Base-by-base conservation (phyloP, 1,139 yeast species). In the Blastobotrys aristatus region DNA sequence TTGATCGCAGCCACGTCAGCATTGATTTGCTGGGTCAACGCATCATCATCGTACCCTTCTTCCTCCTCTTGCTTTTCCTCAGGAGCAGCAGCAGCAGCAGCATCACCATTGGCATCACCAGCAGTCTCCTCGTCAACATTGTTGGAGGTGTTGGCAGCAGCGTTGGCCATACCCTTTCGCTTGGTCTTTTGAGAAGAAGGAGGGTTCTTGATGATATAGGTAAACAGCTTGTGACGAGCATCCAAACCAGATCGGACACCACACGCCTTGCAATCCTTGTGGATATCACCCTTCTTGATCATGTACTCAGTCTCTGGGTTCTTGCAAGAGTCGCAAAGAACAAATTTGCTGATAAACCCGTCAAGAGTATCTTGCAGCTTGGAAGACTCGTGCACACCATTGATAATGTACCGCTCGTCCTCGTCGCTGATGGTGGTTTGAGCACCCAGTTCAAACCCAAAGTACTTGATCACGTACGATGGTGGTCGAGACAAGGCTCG, bases 211-310 rank as follows among this genome's bases (percentile, higher is more conserved):
- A 86, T 72, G 58, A 92, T 90, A 67, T 79, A 94, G 7, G 95
- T 75, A 31, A 90, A 79, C 58, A 92, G 76, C 71, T 87, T 90
- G 68, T 86, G 94, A 67, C 94, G 80, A 56, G 89, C 83, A 63
- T 90, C 97, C 60, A 90, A 79, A 48, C 74, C 75, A 27, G 96
- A 80, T 65, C 90, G 79, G 67, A 83, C 82, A 70, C 99, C 99
- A 76, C 99, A 92, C 27, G 99, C 99, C 70, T 92, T 92, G 76
- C 99, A 92, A 68, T 92, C 97, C 70, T 92, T 82, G 61, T 83
- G 83, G 65, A 94, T 73, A 56, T 74, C 75, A 44, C 84, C 94
- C 61, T 83, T 85, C 58, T 85, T 80, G 62, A 90, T 76, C 59
- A 83, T 76, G 63, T 90, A 83, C 64, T 88, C 97, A 34, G 99